phyloP scores from a whole-genome alignment of 371 early-diverging fungal genomes.

The Syncephalastrum monosporum region DNA sequence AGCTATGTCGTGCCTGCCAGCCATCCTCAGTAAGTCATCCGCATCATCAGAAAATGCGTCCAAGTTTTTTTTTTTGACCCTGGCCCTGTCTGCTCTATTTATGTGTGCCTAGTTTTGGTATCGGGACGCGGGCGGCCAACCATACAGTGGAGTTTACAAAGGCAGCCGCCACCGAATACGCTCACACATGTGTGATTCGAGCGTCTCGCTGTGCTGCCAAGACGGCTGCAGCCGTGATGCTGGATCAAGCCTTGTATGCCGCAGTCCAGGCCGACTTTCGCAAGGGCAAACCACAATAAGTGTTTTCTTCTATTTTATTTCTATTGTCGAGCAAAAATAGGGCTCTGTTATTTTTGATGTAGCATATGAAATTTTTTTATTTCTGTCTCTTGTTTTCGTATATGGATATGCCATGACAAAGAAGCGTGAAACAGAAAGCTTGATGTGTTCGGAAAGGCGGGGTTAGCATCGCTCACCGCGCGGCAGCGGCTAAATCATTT shows the following conservation, averaged over 20 bases:
- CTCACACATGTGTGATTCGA: conserved; percentile 55
- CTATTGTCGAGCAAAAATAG: not conserved
- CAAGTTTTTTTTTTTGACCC: too few species aligned
- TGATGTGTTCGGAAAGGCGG: too few species aligned
- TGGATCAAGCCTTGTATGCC: conserved; percentile 22
- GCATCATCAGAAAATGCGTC: too few species aligned
- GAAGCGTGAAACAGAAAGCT: too few species aligned
- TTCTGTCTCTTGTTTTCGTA: too few species aligned
- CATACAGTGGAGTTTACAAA: conserved; percentile 63
- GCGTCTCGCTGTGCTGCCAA: conserved; percentile 39
- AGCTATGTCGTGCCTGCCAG: conserved; percentile 40
- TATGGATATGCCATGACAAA: too few species aligned
- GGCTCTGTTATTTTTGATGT: too few species aligned
- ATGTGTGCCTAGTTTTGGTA: conserved; percentile 19
- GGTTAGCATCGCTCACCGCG: too few species aligned
- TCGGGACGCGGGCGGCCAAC: conserved; percentile 36
- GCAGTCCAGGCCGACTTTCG: conserved; percentile 29
- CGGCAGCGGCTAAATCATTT: too few species aligned
- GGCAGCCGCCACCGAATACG: conserved; percentile 54
- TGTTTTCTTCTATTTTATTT: too few species aligned
- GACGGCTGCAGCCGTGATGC: conserved; percentile 32
- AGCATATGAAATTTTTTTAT: too few species aligned
- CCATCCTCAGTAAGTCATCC: conserved; percentile 28
- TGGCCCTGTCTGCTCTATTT: not conserved
- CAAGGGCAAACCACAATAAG: conserved; percentile 12